Base-by-base conservation (phyloP, 495 filamentous ascomycete genomes). In the Pyrenopolyporus hunteri region DNA sequence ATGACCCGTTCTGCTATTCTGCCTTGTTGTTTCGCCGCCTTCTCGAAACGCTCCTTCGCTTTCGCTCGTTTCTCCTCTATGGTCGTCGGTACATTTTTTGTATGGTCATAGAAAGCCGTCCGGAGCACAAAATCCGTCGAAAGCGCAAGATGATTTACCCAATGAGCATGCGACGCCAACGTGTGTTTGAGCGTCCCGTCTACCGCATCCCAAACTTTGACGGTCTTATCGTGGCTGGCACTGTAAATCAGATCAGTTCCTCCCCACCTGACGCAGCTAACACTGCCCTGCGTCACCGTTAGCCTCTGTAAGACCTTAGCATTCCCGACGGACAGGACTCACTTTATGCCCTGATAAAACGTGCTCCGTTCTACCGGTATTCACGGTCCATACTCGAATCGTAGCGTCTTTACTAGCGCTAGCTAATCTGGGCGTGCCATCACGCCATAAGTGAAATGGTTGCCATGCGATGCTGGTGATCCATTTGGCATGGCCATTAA, bases 131-230 rank as follows among this genome's bases (percentile, higher is more conserved):
- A 90, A 70, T 98, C 95, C 1, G 91, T 97, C 2, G 93, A 97
- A 6, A 99, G 81, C 0, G 94, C 92, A 7, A 99, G 85, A 70
- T 98, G 92, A 74, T 99, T 99, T 7, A 99, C 87, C 83, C 94
- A 95, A 72, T 97, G 93, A 0, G 90, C 91, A 69, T 99, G 95
- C 1, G 88, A 81, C 1, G 85, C 85, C 26, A 98, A 76, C 1
- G 85, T 90, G 70, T 95, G 88, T 33, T 90, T 78, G 11, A 97
- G 76, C 0, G 88, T 91, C 5, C 92, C 92, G 49, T 87, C 85
- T 17, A 82, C 79, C 6, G 90, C 82, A 65, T 93, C 86, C 93
- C 95, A 99, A 6, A 97, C 85, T 59, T 94, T 94, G 58, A 99
- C 84, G 3, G 89, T 89, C 76, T 92, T 92, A 74, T 99, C 95